Evolutionary conservation across 2,329 filamentous ascomycete genomes (phyloP), one percentile per base, ranked within the genome.

Genomic region (Tolypocladium sp.): DNA sequence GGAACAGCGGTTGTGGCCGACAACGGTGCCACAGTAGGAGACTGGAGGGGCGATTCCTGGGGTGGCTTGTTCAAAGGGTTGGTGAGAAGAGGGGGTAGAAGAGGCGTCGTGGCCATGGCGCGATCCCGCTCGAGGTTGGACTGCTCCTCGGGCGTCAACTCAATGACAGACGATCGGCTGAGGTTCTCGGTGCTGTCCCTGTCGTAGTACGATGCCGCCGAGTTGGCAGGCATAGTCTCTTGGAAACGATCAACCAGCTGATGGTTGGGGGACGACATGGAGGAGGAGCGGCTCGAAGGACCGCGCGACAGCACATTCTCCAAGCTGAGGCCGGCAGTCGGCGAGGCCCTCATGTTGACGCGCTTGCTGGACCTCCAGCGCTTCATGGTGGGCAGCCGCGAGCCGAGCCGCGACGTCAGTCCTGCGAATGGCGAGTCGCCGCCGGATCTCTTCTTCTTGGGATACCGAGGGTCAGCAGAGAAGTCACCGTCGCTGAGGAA

Each of bases 41-140:
- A 95, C 72, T 95, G 91, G 33, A 96, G 77, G n/a, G 92, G 91
- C 9, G 91, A 95, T 60, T 90, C 82, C 38, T 88, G 78, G 1
- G 82, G 81, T 0, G 85, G 80, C 49, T 83, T 73, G 52, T 77
- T 74, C 40, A 81, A 75, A 27, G 79, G 74, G 58, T 83, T 82
- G 35, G 83, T 86, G 77, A 95, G 83, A 41, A 94, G 80, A 0
- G 92, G 92, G 9, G 92, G 92, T 2, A 97, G 80, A 9, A 97
- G 80, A 44, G 92, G 93, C 3, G 92, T 97, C 4, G 88, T 88
- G 0, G 90, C 88, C 65, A 90, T 69, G 51, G 76, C 74, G 55
- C 82, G 80, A 76, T 75, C 85, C 71, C 75, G 86, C 75, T 76
- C 85, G 73, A 74, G 82, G 72, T 65, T 84, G 69, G 65, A 76